Percentiles rank a stretch among this genome's conserved stretches.
phyloP scores from a whole-genome alignment of 352 stramenopile species.

The Phytophthora quininea region DNA sequence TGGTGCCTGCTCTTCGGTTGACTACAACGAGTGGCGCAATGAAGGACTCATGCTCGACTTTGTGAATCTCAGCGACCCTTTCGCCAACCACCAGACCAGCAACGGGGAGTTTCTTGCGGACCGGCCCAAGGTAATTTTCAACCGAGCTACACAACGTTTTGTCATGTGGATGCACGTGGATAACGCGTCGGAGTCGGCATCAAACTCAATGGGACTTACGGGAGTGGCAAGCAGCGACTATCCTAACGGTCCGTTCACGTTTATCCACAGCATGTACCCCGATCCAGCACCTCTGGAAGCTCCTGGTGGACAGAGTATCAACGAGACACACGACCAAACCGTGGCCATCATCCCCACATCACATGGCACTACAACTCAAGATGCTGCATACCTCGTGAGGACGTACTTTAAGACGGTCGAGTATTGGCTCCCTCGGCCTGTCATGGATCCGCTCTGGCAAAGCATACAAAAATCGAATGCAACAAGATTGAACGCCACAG shows the following conservation, averaged over 20 bases:
- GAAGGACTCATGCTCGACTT: conserved; percentile 96
- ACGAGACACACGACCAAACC: conserved; percentile 96
- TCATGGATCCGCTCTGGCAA: conserved; percentile 98
- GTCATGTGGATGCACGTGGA: conserved; percentile 98
- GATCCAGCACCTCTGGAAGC: conserved; percentile 82
- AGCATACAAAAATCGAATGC: conserved; percentile 85
- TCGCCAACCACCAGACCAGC: conserved; percentile 35
- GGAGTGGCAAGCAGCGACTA: conserved; percentile 90
- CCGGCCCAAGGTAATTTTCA: conserved; percentile 93
- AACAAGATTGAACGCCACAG: not conserved
- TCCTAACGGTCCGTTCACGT: conserved; percentile 93
- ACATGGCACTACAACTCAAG: conserved; percentile 1
- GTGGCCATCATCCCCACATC: conserved; percentile 51
- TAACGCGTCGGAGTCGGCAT: conserved; percentile 47
- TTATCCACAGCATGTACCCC: conserved; percentile 92
- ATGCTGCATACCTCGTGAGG: conserved; percentile 87
- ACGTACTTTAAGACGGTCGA: conserved; percentile 96
- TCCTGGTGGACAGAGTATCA: conserved; percentile 80
- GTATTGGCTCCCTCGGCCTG: conserved; percentile 93
- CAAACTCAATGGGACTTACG: conserved; percentile 87
- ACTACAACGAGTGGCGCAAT: conserved; percentile 93
- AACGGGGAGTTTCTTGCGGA: conserved; percentile 61
- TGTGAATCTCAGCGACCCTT: conserved; percentile 93
- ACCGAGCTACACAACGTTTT: conserved; percentile 83
- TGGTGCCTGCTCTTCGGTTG: conserved; percentile 92